A percentile compares a stretch with the other conserved stretches of the same genome.
phyloP scores from a whole-genome alignment of 495 filamentous ascomycete species.

The Penicillium manginii region DNA sequence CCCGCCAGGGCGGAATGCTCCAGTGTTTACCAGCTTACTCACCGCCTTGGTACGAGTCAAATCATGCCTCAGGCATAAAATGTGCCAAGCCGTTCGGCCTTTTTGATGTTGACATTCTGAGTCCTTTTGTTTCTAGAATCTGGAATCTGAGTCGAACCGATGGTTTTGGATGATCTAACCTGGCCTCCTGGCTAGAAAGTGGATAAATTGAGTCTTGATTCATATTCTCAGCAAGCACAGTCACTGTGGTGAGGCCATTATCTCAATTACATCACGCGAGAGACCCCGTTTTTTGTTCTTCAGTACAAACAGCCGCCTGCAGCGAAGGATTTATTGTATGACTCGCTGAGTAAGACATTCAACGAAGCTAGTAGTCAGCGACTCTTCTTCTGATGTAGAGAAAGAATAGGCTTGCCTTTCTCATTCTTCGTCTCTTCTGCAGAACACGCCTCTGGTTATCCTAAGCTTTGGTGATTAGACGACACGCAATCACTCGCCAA shows the following conservation, averaged over 20 bases:
- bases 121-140: not conserved
- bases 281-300: not conserved
- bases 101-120: not conserved
- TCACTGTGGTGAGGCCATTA: not conserved
- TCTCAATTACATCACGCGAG: not conserved
- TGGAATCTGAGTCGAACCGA: not conserved
- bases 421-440: not conserved
- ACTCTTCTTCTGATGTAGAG: not conserved
- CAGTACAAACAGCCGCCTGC: slow-evolving; percentile 1
- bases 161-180: not conserved
- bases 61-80: slow-evolving; percentile 7
- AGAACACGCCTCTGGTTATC: not conserved
- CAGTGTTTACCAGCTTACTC: slow-evolving; percentile 9
- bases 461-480: not conserved
- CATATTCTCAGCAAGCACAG: not conserved
- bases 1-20: not conserved
- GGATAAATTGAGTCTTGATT: not conserved
- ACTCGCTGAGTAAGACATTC: not conserved
- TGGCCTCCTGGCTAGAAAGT: not conserved
- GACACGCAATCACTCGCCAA: not conserved
- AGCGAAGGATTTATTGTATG: not conserved
- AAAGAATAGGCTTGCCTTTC: not conserved
- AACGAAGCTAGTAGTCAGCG: not conserved
- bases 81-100: not conserved
- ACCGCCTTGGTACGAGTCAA: slow-evolving; percentile 1